These are phyloP conservation scores for Ceratocystis cubensis DNA, from an alignment of 2,329 filamentous ascomycete species.

Conservation along the genomic window DNA sequence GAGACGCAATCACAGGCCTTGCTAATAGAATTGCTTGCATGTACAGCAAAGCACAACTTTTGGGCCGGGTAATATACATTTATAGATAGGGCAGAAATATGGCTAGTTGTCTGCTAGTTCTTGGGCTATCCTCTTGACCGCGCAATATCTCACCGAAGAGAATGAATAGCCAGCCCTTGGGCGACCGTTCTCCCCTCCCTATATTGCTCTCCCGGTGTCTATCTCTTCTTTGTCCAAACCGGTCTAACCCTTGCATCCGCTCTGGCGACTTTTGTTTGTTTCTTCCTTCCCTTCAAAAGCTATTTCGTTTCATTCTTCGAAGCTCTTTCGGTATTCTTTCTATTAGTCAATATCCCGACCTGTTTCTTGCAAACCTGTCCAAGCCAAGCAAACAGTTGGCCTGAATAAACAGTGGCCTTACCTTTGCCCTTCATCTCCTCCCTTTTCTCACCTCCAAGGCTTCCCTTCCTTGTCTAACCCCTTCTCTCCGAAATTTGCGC, in stretches of 20 bases:
- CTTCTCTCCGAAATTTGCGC: not conserved
- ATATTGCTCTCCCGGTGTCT: no score
- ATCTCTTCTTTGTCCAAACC: no score
- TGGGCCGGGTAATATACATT: no score
- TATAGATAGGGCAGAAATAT: not conserved
- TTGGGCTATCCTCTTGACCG: no score
- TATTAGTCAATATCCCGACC: no score
- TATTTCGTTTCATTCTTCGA: not conserved
- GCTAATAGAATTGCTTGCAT: not conserved
- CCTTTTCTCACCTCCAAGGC: slow-evolving; percentile 20
- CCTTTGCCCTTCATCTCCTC: slow-evolving; percentile 21
- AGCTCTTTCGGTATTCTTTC: not conserved
- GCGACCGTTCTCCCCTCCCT: no score
- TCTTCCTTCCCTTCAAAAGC: not conserved
- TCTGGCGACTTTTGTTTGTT: not conserved
- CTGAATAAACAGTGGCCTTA: slow-evolving; percentile 20
- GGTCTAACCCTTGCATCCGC: no score
- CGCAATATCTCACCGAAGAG: no score
- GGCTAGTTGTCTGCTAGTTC: not conserved
- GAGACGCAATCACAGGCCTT: not conserved
- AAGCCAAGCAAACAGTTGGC: not conserved
- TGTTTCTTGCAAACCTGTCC: not conserved
- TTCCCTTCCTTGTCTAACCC: not conserved
- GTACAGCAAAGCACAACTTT: not conserved
- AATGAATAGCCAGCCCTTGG: no score